A percentile compares a stretch with the other conserved stretches of the same genome.
phyloP scores from a whole-genome alignment of 352 stramenopile species.

The Pythium scleroteichum region DNA sequence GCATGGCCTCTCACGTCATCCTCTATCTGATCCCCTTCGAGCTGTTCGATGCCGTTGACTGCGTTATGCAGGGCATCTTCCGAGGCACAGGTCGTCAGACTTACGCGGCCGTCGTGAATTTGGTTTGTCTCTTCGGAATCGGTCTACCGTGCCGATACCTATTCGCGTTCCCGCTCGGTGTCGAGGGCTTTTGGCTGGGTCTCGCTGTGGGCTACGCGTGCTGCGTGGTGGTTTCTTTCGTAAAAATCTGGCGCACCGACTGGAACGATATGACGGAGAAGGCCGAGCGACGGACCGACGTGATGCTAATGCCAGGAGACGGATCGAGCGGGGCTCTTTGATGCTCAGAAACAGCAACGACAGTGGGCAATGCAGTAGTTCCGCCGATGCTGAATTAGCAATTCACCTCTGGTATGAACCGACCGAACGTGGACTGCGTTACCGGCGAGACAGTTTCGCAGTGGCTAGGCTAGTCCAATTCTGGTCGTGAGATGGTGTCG shows the following conservation, averaged over 20 bases:
- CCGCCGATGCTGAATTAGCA: too few species aligned
- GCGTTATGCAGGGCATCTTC: constrained; percentile 76
- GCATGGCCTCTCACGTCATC: constrained; percentile 39
- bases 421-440: too few species aligned
- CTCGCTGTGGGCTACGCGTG: constrained; percentile 52
- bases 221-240: constrained; percentile 40
- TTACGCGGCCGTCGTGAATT: constrained; percentile 60
- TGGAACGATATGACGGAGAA: neutral
- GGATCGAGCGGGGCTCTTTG: too few species aligned
- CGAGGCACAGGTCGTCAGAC: constrained; percentile 60
- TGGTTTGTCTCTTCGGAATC: constrained; percentile 68
- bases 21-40: constrained; percentile 71
- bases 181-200: constrained; percentile 73
- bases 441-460: too few species aligned
- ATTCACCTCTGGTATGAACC: too few species aligned
- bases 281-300: too few species aligned
- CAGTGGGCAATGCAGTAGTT: too few species aligned
- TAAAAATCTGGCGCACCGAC: constrained; percentile 12
- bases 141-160: constrained; percentile 48
- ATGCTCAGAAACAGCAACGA: too few species aligned
- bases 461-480: too few species aligned
- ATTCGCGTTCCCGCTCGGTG: constrained; percentile 43
- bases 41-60: constrained; percentile 70
- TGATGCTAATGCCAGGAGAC: too few species aligned
- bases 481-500: too few species aligned